Evolutionary conservation across 2,329 filamentous ascomycete genomes (phyloP), one percentile per base, ranked within the genome.

Genomic region (Aspergillaceae sp.): DNA sequence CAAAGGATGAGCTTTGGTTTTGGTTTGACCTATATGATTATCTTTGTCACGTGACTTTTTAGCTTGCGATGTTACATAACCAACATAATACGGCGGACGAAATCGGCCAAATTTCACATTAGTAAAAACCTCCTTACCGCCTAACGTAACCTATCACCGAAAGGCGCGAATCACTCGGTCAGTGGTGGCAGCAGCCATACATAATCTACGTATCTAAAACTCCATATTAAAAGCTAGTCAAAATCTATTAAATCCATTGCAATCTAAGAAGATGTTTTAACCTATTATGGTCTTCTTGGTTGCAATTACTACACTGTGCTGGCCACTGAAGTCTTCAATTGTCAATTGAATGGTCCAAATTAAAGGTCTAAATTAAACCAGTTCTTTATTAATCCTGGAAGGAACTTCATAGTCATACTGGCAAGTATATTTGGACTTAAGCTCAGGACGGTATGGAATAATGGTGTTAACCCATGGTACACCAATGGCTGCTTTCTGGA

Each of bases 241-340:
- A 5, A 35, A 35, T 35, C 34, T n/a, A 35, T 6, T 3, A 19
- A 29, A 38, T 33, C 35, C 5, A 29, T 48, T 19, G 40, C 30
- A 9, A 5, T 32, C 30, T 32, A 32, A 32, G 6, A 37, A n/a
- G 35, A 27, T 4, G 28, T 26, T 40, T 26, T 40, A 40, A 40
- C 27, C n/a, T 40, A 40, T 40, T 40, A 36, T 29, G 34, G n/a
- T 7, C 45, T 45, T 43, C 38, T 8, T 28, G 26, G 6, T 40
- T 35, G 41, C 41, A 19, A 30, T 37, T 19, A 43, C 8, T 29
- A n/a, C n/a, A 7, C 11, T 29, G n/a, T 47, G 45, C 33, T 41
- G 10, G 43, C n/a, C 5, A 10, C 11, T 4, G 37, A 26, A 7
- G 11, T 40, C 6, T 11, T 27, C 9, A 27, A 11, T 27, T 6